These are phyloP conservation scores for Psilocybe sp. DNA, from an alignment of 768 basidiomycete species.

Conservation along the genomic window DNA sequence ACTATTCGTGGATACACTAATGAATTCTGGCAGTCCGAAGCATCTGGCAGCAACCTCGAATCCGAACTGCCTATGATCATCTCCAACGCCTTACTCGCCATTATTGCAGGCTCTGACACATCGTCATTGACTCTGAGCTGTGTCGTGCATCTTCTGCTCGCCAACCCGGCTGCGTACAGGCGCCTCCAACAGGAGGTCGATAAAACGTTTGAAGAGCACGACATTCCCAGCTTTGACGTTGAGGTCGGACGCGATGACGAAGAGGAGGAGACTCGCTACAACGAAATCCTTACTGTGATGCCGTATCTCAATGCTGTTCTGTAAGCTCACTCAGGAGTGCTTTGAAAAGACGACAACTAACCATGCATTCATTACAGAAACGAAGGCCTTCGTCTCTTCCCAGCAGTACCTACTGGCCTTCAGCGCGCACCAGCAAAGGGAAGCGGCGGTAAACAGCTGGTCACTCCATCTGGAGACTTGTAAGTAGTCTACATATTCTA, in stretches of 20 bases:
- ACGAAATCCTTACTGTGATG: slow-evolving; percentile 18
- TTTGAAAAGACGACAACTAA: neutral
- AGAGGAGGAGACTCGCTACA: neutral
- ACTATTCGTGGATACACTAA: neutral
- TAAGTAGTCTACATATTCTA: neutral
- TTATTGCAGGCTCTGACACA: slow-evolving; percentile 30
- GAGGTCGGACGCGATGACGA: neutral
- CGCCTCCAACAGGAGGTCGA: slow-evolving; percentile 27
- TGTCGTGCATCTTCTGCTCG: slow-evolving; percentile 23
- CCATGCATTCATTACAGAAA: slow-evolving; percentile 22
- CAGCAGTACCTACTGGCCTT: slow-evolving; percentile 30
- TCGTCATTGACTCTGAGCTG: slow-evolving; percentile 19
- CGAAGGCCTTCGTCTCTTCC: slow-evolving; percentile 34
- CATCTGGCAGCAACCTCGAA: slow-evolving; percentile 6
- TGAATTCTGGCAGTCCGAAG: slow-evolving; percentile 9
- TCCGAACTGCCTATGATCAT: slow-evolving; percentile 13
- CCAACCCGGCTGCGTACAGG: slow-evolving; percentile 17
- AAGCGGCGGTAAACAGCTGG: slow-evolving; percentile 22
- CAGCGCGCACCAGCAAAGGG: slow-evolving; percentile 28
- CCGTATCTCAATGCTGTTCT: slow-evolving; percentile 31
- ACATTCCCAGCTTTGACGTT: slow-evolving; percentile 6
- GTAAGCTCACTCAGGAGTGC: slow-evolving; percentile 19
- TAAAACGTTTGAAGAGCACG: slow-evolving; percentile 9
- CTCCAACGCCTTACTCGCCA: slow-evolving; percentile 21
- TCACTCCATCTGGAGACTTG: neutral